Base-by-base conservation (phyloP, 441 rosid genomes). In the Erysimum pusillum region DNA sequence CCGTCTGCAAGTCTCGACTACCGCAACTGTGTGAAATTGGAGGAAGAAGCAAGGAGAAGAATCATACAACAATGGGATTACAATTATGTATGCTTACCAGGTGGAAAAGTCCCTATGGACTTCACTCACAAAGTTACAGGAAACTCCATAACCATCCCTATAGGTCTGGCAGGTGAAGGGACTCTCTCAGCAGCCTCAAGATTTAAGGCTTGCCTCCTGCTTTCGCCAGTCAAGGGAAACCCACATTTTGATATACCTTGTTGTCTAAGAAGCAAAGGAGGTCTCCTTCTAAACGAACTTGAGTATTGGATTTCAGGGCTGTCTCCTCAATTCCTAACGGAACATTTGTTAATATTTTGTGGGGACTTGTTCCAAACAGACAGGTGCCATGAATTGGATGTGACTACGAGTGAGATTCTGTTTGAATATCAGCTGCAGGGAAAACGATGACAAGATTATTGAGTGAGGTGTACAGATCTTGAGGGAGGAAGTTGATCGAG, bases 391-490 rank as follows among this genome's bases (percentile, higher is more conserved):
- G 44, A 52, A 17, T 35, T 5, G 10, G 63, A 52, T 17, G 46
- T 14, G 48, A 9, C 10, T 13, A 7, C 3, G 13, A 20, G 64
- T 63, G 70, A 63, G 41, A 9, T 63, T 63, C 3, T 4, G 8
- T 73, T 73, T 39, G 22, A 52, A 6, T 73, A n/a, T 73, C 64
- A 64, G 28, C 10, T n/a, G 10, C 15, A 0, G 0, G 4, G 0
- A 34, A 5, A 0, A 13, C 12, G 12, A 71, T 25, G 15, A 62
- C 22, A 20, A 31, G 70, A 53, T 73, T 52, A 73, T 73, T 17
- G 36, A 35, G 8, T 56, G 71, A 2, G 77, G 77, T 14, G 59
- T 45, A 65, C 31, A 45, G 9, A 54, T 74, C 13, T 9, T 74
- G 49, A 6, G 17, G n/a, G 76, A 73, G 9, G 56, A 52, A 64